Evolutionary conservation across 2,329 filamentous ascomycete species (phyloP).

Genomic region (Triangularia verruculosa): DNA sequence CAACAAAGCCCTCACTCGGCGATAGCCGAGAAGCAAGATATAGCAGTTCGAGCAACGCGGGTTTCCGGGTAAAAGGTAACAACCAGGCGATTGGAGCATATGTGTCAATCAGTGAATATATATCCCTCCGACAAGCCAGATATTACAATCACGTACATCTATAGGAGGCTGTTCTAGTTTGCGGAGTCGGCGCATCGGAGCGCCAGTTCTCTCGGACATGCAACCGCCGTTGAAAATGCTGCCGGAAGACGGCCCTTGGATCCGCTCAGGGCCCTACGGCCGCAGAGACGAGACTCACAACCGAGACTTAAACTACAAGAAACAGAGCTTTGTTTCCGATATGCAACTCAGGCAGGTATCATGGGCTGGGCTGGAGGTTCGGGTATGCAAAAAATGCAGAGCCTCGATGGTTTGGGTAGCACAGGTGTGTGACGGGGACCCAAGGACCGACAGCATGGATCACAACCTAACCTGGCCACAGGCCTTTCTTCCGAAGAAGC

Average conservation of each 20-base stretch:
- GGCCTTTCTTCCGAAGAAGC: too few relatives aligned
- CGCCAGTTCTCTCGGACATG: background rate
- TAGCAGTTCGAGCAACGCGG: background rate
- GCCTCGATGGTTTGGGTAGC: background rate
- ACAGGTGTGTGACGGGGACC: background rate
- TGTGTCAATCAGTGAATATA: background rate
- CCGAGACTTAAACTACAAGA: background rate
- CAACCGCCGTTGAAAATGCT: background rate
- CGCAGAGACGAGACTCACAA: background rate
- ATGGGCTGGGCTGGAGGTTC: too few relatives aligned
- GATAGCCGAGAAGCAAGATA: background rate
- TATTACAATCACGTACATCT: background rate
- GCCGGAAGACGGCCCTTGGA: conserved; percentile 5
- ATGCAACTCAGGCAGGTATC: background rate
- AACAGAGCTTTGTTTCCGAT: background rate
- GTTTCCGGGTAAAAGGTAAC: background rate
- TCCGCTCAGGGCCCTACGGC: background rate
- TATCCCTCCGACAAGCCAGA: background rate
- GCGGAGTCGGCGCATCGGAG: background rate
- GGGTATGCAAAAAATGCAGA: background rate
- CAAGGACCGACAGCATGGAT: background rate
- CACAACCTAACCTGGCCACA: background rate
- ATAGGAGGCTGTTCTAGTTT: background rate
- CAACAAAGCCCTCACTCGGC: background rate
- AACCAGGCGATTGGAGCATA: background rate